Evolutionary conservation across 2,329 filamentous ascomycete genomes (phyloP), one percentile per base, ranked within the genome.

Genomic region (Fusarium illudens): DNA sequence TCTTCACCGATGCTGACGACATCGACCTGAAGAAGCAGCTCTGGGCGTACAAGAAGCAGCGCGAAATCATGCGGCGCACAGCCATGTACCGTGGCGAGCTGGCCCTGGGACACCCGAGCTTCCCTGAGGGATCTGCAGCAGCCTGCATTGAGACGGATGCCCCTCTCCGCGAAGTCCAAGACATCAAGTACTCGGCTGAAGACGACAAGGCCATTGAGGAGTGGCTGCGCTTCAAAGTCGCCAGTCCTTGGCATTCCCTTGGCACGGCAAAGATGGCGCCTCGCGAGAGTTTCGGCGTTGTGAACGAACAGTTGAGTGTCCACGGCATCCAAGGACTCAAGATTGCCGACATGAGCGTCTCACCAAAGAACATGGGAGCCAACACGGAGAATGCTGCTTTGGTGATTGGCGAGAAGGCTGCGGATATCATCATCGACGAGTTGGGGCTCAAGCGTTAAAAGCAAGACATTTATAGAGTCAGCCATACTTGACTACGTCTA

Each of bases 1-100:
- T 84, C 75, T 81, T 90, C 37, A 81, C 77, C 9, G 84, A 89
- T 60, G 70, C 76, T 9, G 73, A 86, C 25, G 88, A 90, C 72
- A 75, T 86, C 17, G 88, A 90, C 72, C 48, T 89, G 39, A 85
- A 86, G 76, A 87, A 84, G 70, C 84, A 87, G 20, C 70, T 89
- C 15, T 90, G 88, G 87, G 83, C 80, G 1, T 91, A 91, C 79
- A 91, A 91, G 76, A 85, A 84, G 68, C 81, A 82, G 27, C 86
- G 89, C 3, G 87, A 90, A 73, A 84, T 90, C 57, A 80, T 83
- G 36, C 83, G 88, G 3, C 84, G 87, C 10, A 85, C 86, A 71
- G 75, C 80, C 2, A 81, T 84, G 68, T 89, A 85, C 76, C 73
- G 81, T 64, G 80, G 86, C 72, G 80, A 86, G 71, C 36, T 82